Conservation (phyloP, 768 basidiomycete genomes). For the Tylopilus felleus region DNA sequence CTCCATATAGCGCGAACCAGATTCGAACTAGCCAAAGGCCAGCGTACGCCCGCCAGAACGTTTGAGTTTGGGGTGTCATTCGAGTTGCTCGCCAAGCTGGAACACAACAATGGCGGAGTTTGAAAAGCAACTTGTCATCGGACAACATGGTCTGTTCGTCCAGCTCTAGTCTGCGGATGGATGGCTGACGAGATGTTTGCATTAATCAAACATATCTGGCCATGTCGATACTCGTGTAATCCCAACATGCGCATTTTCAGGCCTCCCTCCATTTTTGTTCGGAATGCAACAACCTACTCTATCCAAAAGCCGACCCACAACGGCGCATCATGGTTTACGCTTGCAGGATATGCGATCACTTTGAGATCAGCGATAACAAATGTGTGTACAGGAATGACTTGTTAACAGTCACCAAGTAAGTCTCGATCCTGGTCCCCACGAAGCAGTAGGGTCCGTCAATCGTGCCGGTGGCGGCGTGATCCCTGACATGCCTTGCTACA, state of each 20-base stretch:
- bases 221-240: background rate
- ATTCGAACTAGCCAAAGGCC: constrained; percentile 28
- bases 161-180: constrained; percentile 1
- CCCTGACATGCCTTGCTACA: background rate
- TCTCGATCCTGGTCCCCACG: constrained; percentile 5
- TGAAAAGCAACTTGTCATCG: constrained; percentile 21
- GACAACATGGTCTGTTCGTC: constrained; percentile 27
- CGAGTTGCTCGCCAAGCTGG: no score
- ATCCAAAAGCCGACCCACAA: constrained; percentile 86
- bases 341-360: constrained; percentile 86
- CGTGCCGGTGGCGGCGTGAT: constrained; percentile 14
- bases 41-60: constrained; percentile 20
- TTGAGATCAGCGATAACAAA: constrained; percentile 81
- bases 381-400: constrained; percentile 94
- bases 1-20: constrained; percentile 33
- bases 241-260: constrained; percentile 33
- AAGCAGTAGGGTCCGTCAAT: background rate
- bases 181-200: constrained; percentile 16
- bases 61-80: constrained; percentile 11
- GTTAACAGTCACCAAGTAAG: constrained; percentile 88
- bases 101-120: constrained; percentile 25
- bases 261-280: constrained; percentile 87
- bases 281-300: constrained; percentile 93
- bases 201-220: background rate
- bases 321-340: constrained; percentile 86